These are phyloP conservation scores for Brettanomyces nanus DNA, from an alignment of 805 yeast genomes.

Conservation along the genomic window DNA sequence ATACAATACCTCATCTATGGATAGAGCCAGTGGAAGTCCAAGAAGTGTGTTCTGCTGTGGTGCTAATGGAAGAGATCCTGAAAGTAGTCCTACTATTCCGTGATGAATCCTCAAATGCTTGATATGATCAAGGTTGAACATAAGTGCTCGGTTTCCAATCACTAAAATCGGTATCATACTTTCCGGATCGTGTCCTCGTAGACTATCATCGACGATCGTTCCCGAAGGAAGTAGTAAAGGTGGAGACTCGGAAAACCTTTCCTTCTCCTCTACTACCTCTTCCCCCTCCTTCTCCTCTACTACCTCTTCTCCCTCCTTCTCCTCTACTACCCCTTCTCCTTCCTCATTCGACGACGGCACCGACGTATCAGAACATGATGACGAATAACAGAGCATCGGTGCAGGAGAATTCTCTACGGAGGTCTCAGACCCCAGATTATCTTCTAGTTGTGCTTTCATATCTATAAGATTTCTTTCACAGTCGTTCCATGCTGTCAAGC, in stretches of 20 bases:
- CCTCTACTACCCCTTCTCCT: too few relatives aligned
- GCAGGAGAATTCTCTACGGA: too few relatives aligned
- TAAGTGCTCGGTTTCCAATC: conserved; percentile 33
- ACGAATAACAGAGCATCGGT: too few relatives aligned
- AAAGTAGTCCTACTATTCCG: conserved; percentile 68
- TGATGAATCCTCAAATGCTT: conserved; percentile 41
- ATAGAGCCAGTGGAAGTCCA: conserved; percentile 72
- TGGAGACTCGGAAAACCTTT: background rate
- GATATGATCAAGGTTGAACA: conserved; percentile 47
- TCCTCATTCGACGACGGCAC: too few relatives aligned
- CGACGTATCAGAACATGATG: too few relatives aligned
- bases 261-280: too few relatives aligned
- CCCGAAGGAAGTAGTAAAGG: background rate
- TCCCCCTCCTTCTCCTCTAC: too few relatives aligned
- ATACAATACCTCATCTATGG: conserved; percentile 68
- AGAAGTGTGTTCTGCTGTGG: conserved; percentile 90
- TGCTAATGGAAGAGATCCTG: conserved; percentile 81
- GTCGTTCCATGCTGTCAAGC: too few relatives aligned
- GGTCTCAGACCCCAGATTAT: too few relatives aligned
- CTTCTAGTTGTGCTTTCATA: too few relatives aligned
- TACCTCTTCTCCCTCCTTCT: too few relatives aligned
- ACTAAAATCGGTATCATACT: conserved; percentile 6
- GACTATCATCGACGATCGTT: background rate
- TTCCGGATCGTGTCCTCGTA: background rate
- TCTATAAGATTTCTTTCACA: too few relatives aligned